Evolutionary conservation across 129 eudicot genomes (phyloP).

Genomic region (Centella asiatica): DNA sequence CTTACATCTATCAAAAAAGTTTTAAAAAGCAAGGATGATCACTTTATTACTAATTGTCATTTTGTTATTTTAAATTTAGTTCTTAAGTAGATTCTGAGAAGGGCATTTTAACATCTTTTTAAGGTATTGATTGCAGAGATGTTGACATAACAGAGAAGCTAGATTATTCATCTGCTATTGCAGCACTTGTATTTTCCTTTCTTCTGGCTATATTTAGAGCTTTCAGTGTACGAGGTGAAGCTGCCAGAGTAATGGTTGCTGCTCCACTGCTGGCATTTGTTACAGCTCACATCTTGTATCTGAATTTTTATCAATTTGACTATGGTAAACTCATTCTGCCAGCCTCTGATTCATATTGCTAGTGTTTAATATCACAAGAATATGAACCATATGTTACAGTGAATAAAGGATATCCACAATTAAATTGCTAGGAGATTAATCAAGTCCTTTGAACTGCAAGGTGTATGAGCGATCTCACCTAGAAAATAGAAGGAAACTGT

Average conservation of each 20-base stretch:
- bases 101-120: slow-evolving; percentile 7
- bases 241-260: slow-evolving; percentile 85
- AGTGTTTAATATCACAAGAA: not conserved
- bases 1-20: no score
- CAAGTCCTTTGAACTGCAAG: no score
- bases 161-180: slow-evolving; percentile 71
- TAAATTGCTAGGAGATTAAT: no score
- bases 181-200: slow-evolving; percentile 73
- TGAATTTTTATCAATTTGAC: slow-evolving; percentile 74
- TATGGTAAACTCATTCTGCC: slow-evolving; percentile 42
- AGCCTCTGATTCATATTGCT: not conserved
- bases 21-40: no score
- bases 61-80: no score
- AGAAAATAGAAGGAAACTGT: no score
- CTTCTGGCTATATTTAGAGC: slow-evolving; percentile 55
- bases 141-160: slow-evolving; percentile 76
- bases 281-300: slow-evolving; percentile 78
- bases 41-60: no score
- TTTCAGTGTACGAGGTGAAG: slow-evolving; percentile 64
- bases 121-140: slow-evolving; percentile 50
- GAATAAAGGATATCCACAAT: no score
- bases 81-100: no score
- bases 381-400: no score
- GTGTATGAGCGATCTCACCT: no score
- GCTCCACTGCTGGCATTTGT: slow-evolving; percentile 80